A percentile compares a stretch with the other conserved stretches of the same genome.
Evolutionary conservation across 306 rosid species (phyloP).

Genomic region (Cicer bijugum): DNA sequence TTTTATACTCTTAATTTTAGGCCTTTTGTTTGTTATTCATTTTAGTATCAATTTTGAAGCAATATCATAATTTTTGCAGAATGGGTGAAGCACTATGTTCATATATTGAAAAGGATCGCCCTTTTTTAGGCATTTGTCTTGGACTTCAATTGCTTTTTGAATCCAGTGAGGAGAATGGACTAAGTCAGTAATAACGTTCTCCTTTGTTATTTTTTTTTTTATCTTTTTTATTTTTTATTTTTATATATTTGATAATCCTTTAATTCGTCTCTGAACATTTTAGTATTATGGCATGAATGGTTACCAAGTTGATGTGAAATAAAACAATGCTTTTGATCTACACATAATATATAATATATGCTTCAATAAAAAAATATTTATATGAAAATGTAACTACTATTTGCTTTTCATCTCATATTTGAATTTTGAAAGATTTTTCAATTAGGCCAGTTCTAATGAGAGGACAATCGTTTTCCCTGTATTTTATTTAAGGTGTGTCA

Average conservation of each 20-base stretch:
- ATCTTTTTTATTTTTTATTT: neutral
- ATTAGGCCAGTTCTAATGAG: neutral
- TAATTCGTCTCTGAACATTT: slow-evolving; percentile 1
- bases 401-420: slow-evolving; percentile 7
- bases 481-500: too few relatives aligned
- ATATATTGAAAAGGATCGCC: slow-evolving; percentile 82
- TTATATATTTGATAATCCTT: neutral
- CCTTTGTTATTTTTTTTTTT: neutral
- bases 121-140: slow-evolving; percentile 94
- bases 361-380: slow-evolving; percentile 9
- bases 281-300: slow-evolving; percentile 6
- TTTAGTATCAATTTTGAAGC: slow-evolving; percentile 20
- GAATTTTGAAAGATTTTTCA: neutral
- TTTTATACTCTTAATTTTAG: neutral
- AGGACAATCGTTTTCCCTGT: too few relatives aligned
- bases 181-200: slow-evolving; percentile 55
- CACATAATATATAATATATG: neutral
- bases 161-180: slow-evolving; percentile 93
- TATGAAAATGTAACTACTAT: neutral
- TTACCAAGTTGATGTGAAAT: slow-evolving; percentile 11
- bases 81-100: slow-evolving; percentile 86
- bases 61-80: slow-evolving; percentile 55
- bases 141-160: slow-evolving; percentile 97
- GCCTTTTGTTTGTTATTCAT: neutral
- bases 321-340: neutral